These are phyloP conservation scores for Phytophthora boehmeriae DNA, from an alignment of 352 stramenopile genomes.

Conservation along the genomic window DNA sequence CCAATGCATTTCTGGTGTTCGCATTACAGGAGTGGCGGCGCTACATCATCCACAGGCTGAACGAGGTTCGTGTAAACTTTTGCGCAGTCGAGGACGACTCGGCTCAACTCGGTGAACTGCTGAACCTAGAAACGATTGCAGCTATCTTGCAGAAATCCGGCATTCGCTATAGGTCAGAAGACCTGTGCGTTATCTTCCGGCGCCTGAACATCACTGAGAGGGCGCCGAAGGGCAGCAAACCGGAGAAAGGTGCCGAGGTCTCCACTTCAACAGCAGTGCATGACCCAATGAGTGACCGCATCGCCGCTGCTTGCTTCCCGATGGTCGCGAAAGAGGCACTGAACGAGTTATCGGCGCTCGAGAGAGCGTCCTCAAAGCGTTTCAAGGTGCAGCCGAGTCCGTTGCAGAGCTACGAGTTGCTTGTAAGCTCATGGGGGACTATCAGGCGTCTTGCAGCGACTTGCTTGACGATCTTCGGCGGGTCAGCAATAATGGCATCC, in stretches of 20 bases:
- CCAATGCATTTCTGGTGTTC: conserved; percentile 61
- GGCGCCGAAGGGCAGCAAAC: background rate
- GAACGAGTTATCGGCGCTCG: conserved; percentile 41
- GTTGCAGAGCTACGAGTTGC: conserved; percentile 57
- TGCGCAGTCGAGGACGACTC: conserved; percentile 66
- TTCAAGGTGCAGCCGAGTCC: conserved; percentile 49
- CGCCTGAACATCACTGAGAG: conserved; percentile 64
- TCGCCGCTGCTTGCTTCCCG: conserved; percentile 67
- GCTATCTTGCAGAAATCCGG: conserved; percentile 56
- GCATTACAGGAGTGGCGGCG: conserved; percentile 70
- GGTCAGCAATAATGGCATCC: conserved; percentile 70
- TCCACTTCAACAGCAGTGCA: conserved; percentile 1
- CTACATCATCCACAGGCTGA: conserved; percentile 72
- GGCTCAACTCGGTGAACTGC: conserved; percentile 48
- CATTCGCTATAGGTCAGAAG: conserved; percentile 55
- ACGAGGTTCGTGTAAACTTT: conserved; percentile 68
- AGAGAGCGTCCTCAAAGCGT: conserved; percentile 34
- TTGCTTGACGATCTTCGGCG: conserved; percentile 67
- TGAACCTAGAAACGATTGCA: conserved; percentile 59
- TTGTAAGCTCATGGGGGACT: conserved; percentile 63
- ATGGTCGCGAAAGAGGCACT: conserved; percentile 56
- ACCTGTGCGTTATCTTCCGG: conserved; percentile 68
- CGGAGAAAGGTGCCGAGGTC: conserved; percentile 1
- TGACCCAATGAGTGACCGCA: conserved; percentile 62
- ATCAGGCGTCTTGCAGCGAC: conserved; percentile 45